Base-by-base conservation (phyloP, 306 rosid species). In the Gynostemma pentaphyllum region DNA sequence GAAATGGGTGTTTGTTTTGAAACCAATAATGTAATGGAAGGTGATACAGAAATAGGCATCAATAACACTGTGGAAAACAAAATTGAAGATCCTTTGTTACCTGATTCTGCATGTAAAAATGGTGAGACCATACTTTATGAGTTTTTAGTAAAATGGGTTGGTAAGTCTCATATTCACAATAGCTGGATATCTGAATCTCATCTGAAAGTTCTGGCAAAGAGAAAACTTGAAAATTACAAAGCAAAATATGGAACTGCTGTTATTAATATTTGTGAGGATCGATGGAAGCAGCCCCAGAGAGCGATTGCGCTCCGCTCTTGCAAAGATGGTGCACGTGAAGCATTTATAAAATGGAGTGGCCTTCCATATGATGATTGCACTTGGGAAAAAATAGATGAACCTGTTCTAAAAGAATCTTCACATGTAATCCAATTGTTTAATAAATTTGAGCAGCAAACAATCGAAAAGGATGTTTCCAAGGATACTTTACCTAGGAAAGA, bases 181-280 rank as follows among this genome's bases (percentile, higher is more conserved):
- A 78, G 84, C 57, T 94, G 99, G 99, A 80, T 94, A 57, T 74
- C 99, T 59, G 99, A 94, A 76, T 86, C 95, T 72, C 94, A 80
- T 66, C 74, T 94, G 66, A 94, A 94, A 85, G 79, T 45, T 65
- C 76, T 86, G 81, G 99, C 99, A 4, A 94, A 89, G 89, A 84
- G 99, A 80, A 94, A 94, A 77, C 82, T 94, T 51, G 99, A 94
- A 78, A 94, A 94, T 78, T 94, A 94, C 77, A 94, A 86, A 83
- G 97, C 90, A 5, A 94, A 94, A 79, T 87, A 88, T 78, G 99
- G 99, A 70, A 81, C 75, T 34, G 68, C 86, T 2, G 79, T 81
- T 62, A 89, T 94, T 73, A 81, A 88, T 74, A 84, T 94, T 60
- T 88, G 95, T 45, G 94, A 94, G 87, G 99, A 94, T 53, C 74